phyloP scores from a whole-genome alignment of 768 basidiomycete species.

The Phlebiopsis flavidoalba region DNA sequence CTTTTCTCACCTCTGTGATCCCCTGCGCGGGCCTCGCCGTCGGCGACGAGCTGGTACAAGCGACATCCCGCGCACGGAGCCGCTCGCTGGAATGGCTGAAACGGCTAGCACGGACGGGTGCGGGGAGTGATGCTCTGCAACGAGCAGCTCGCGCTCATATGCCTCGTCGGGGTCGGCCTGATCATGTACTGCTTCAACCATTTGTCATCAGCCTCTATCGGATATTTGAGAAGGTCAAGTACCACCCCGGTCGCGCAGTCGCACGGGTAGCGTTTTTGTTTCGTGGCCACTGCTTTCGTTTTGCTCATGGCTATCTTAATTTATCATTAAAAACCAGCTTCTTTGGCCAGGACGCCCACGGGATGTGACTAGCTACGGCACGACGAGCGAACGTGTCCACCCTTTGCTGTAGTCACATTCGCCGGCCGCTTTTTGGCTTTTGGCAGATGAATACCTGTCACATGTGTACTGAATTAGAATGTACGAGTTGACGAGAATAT shows the following conservation, averaged over 20 bases:
- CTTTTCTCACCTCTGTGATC: conserved; percentile 81
- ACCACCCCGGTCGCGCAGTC: conserved; percentile 24
- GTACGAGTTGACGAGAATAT: neutral
- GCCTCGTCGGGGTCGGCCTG: conserved; percentile 71
- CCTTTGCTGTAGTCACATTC: neutral
- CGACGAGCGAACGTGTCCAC: no score
- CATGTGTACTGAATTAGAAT: neutral
- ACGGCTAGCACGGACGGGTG: conserved; percentile 42
- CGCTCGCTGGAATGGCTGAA: conserved; percentile 40
- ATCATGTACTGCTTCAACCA: conserved; percentile 78
- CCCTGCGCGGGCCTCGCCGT: conserved; percentile 62
- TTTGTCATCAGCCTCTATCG: conserved; percentile 81
- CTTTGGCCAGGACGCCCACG: neutral
- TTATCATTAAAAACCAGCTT: neutral
- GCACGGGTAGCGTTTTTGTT: neutral
- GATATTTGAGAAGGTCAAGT: conserved; percentile 88
- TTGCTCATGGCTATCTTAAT: neutral
- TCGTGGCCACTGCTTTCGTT: neutral
- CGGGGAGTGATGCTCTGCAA: conserved; percentile 65
- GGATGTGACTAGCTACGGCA: neutral
- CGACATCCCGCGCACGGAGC: conserved; percentile 45
- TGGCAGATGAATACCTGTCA: conserved; percentile 1
- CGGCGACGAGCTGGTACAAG: conserved; percentile 68
- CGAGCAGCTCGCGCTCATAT: conserved; percentile 71
- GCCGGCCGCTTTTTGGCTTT: neutral